A percentile compares a stretch with the other conserved stretches of the same genome.
phyloP scores from a whole-genome alignment of 768 basidiomycete genomes.

The Phylloporus rhodoxanthus region DNA sequence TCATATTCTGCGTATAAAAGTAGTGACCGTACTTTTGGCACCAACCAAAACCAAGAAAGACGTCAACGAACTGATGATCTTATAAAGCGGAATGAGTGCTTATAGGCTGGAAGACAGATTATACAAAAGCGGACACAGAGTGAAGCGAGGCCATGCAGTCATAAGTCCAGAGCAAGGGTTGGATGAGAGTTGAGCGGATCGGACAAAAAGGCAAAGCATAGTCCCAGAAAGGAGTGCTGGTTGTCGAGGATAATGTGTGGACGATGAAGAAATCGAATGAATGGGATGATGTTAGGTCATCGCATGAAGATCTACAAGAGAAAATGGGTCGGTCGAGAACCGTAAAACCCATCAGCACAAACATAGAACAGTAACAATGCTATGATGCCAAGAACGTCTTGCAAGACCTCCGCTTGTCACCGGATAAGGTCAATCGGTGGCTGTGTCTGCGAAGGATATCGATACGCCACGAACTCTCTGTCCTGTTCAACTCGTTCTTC shows the following conservation, averaged over 20 bases:
- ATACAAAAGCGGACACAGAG: slow-evolving; percentile 13
- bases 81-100: slow-evolving; percentile 10
- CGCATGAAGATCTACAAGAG: slow-evolving; percentile 18
- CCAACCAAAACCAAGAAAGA: slow-evolving; percentile 21
- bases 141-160: slow-evolving; percentile 17
- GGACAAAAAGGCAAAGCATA: slow-evolving; percentile 13
- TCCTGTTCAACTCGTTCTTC: slow-evolving; percentile 84
- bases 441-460: slow-evolving; percentile 77
- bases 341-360: slow-evolving; percentile 5
- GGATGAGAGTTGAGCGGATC: slow-evolving; percentile 10
- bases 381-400: not conserved
- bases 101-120: slow-evolving; percentile 5
- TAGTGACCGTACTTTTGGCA: slow-evolving; percentile 13
- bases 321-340: slow-evolving; percentile 4
- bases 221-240: slow-evolving; percentile 25
- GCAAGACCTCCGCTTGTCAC: slow-evolving; percentile 19
- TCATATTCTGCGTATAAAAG: slow-evolving; percentile 24
- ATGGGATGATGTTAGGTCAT: slow-evolving; percentile 17
- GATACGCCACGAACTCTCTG: slow-evolving; percentile 77
- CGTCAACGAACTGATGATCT: slow-evolving; percentile 7
- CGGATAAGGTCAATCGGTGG: slow-evolving; percentile 53
- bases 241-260: slow-evolving; percentile 15
- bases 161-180: slow-evolving; percentile 25
- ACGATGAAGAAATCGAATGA: slow-evolving; percentile 12
- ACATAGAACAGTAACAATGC: slow-evolving; percentile 3